Conservation (phyloP, 1,139 yeast species). For the Saccharomyces pastorianus region DNA sequence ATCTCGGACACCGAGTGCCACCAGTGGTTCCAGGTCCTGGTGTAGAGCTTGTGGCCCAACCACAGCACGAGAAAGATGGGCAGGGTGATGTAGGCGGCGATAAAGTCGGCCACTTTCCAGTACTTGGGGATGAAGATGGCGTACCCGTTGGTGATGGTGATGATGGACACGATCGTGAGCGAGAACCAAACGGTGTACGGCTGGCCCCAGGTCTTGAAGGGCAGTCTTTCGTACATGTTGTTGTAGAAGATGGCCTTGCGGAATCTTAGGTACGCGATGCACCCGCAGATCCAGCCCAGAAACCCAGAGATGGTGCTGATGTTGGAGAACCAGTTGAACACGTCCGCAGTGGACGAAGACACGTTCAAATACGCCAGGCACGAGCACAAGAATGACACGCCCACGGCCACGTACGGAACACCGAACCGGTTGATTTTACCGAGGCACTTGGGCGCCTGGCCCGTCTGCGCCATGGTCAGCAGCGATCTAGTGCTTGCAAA, state of each 20-base stretch:
- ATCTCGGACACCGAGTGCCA: constrained; percentile 23
- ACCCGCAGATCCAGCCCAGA: constrained; percentile 63
- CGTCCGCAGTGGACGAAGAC: constrained; percentile 36
- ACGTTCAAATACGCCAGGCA: constrained; percentile 37
- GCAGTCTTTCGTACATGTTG: constrained; percentile 43
- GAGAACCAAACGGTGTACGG: constrained; percentile 46
- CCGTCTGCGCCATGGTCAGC: constrained; percentile 56
- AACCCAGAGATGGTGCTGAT: constrained; percentile 71
- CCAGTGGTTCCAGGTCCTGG: constrained; percentile 21
- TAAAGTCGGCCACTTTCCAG: constrained; percentile 41
- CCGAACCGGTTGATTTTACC: constrained; percentile 64
- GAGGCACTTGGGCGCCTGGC: constrained; percentile 52
- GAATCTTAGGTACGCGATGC: constrained; percentile 57
- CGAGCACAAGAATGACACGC: constrained; percentile 22
- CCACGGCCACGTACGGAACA: constrained; percentile 55
- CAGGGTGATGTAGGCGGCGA: constrained; percentile 55
- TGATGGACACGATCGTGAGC: constrained; percentile 37
- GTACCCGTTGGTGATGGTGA: constrained; percentile 51
- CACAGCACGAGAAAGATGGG: constrained; percentile 46
- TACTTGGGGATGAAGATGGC: constrained; percentile 40
- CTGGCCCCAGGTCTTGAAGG: constrained; percentile 41
- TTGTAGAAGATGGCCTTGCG: constrained; percentile 50
- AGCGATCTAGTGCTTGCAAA: constrained; percentile 59
- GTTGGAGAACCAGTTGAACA: constrained; percentile 65
- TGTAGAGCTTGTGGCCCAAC: constrained; percentile 31